These are phyloP conservation scores for Globisporangium paddicum DNA, from an alignment of 352 stramenopile genomes.

Conservation along the genomic window DNA sequence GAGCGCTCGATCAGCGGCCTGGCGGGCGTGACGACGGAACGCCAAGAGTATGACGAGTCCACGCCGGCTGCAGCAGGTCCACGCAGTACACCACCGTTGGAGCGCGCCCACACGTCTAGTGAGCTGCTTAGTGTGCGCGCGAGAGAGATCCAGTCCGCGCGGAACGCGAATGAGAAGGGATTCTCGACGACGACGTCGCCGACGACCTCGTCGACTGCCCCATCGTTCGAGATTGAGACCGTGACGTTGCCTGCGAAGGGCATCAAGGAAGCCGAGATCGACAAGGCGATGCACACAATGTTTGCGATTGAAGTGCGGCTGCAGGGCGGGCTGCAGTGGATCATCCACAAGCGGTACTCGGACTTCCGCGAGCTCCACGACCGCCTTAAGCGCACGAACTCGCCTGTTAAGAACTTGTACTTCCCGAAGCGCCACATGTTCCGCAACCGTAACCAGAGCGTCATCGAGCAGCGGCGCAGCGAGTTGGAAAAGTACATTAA, in stretches of 20 bases:
- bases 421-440: constrained; percentile 88
- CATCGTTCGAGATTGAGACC: constrained; percentile 83
- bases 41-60: constrained; percentile 14
- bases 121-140: constrained; percentile 60
- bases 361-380: constrained; percentile 87
- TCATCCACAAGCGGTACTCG: constrained; percentile 87
- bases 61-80: constrained; percentile 9
- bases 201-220: constrained; percentile 29
- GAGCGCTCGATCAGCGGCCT: constrained; percentile 26
- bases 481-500: constrained; percentile 89
- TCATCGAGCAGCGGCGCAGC: constrained; percentile 81
- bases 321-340: constrained; percentile 79
- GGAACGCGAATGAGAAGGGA: constrained; percentile 30
- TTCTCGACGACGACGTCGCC: constrained; percentile 20
- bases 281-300: constrained; percentile 77
- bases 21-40: constrained; percentile 30
- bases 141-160: constrained; percentile 44
- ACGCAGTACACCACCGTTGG: constrained; percentile 40
- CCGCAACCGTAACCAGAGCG: constrained; percentile 74
- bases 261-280: constrained; percentile 77
- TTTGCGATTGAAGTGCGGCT: constrained; percentile 80
- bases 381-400: constrained; percentile 71
- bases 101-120: constrained; percentile 66
- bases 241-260: constrained; percentile 60
- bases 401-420: constrained; percentile 69